Conservation (phyloP, 1,284 basidiomycete genomes). For the Austroboletus niveus region DNA sequence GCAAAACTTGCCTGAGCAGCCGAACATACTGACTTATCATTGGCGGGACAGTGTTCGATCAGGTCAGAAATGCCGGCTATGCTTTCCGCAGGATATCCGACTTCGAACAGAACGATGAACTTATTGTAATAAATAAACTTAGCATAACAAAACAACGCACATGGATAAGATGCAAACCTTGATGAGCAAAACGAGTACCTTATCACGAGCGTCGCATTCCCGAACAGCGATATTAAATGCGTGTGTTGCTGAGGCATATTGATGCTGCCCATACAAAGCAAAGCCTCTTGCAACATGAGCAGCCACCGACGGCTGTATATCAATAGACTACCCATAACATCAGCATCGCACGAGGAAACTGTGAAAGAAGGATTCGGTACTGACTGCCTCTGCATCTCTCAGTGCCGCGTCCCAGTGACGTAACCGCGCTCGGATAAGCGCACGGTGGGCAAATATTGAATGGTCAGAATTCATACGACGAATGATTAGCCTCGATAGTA, state of each 20-base stretch:
- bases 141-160: background rate
- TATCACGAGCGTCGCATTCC: background rate
- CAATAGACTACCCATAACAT: background rate
- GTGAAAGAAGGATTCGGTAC: background rate
- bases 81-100: background rate
- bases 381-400: background rate
- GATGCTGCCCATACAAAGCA: background rate
- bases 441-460: background rate
- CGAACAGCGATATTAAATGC: background rate
- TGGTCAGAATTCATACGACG: background rate
- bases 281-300: background rate
- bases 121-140: background rate
- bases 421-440: background rate
- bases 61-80: background rate
- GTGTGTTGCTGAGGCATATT: background rate
- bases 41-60: background rate
- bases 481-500: background rate
- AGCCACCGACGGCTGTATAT: background rate
- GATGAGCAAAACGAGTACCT: background rate
- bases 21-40: background rate
- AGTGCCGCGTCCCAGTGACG: background rate
- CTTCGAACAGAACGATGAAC: background rate
- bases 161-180: background rate
- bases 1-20: background rate
- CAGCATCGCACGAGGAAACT: background rate